phyloP scores from a whole-genome alignment of 2,329 filamentous ascomycete genomes.

The Colletotrichum plurivorum region DNA sequence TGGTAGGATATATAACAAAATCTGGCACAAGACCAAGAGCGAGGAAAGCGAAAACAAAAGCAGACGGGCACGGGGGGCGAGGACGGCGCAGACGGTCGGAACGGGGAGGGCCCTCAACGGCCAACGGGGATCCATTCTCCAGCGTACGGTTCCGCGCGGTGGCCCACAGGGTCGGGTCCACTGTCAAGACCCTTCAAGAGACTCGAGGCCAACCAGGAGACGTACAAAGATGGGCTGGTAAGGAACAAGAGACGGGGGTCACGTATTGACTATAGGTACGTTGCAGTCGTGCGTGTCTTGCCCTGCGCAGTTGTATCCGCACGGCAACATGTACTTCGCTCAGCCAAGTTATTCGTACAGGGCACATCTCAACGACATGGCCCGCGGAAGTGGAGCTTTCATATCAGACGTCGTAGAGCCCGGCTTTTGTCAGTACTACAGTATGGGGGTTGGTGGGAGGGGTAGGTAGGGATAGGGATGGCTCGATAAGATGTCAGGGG shows the following conservation, averaged over 20 bases:
- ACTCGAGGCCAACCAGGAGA: not conserved
- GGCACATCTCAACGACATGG: not conserved
- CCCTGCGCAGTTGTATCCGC: not conserved
- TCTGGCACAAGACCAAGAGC: not conserved
- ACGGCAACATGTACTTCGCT: not conserved
- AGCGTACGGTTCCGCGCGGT: slow-evolving; percentile 23
- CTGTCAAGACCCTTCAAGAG: slow-evolving; percentile 7
- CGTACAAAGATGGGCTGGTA: not conserved
- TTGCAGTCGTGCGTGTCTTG: not conserved
- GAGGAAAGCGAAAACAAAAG: not conserved
- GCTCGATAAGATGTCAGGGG: slow-evolving; percentile 7
- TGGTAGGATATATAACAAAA: not conserved
- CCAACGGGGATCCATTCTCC: slow-evolving; percentile 14
- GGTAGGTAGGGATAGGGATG: not conserved
- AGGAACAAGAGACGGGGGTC: not conserved
- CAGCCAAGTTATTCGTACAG: not conserved
- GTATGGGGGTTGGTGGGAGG: not conserved
- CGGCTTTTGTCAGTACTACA: not conserved
- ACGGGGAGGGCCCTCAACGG: slow-evolving; percentile 24
- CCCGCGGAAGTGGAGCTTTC: not conserved
- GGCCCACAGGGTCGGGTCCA: slow-evolving; percentile 9
- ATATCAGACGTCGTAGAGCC: not conserved
- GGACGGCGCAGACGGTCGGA: slow-evolving; percentile 8
- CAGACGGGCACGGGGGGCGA: slow-evolving; percentile 4
- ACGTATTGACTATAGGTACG: not conserved